A percentile compares a stretch with the other conserved stretches of the same genome.
These are phyloP conservation scores for Candida ortonii DNA, from an alignment of 805 yeast species.

Conservation along the genomic window DNA sequence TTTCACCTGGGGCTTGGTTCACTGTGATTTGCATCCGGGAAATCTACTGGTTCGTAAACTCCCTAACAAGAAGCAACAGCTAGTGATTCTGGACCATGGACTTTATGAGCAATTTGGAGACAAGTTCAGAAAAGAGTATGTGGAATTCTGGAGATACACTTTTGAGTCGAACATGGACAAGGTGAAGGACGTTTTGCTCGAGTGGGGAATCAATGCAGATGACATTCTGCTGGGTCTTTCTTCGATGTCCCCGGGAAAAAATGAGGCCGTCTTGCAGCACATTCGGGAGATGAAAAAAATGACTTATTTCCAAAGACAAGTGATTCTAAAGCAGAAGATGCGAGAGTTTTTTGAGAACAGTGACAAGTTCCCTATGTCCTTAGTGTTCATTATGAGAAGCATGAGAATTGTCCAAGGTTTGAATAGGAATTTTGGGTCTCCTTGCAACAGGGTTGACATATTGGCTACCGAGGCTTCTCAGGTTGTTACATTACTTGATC, in stretches of 20 bases:
- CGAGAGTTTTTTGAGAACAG: slow-evolving; percentile 57
- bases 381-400: slow-evolving; percentile 64
- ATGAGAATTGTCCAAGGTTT: slow-evolving; percentile 74
- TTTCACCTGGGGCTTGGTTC: slow-evolving; percentile 65
- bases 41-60: slow-evolving; percentile 55
- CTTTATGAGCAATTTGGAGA: slow-evolving; percentile 55
- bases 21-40: slow-evolving; percentile 83
- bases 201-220: slow-evolving; percentile 70
- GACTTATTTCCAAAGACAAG: slow-evolving; percentile 41
- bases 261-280: slow-evolving; percentile 20
- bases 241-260: slow-evolving; percentile 42
- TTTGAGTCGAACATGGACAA: slow-evolving; percentile 50
- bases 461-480: slow-evolving; percentile 54
- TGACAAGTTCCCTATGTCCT: slow-evolving; percentile 61
- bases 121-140: slow-evolving; percentile 53
- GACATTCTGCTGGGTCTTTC: slow-evolving; percentile 60
- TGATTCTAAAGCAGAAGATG: slow-evolving; percentile 45
- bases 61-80: slow-evolving; percentile 41
- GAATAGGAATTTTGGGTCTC: slow-evolving; percentile 64
- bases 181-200: slow-evolving; percentile 44
- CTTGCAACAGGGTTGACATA: slow-evolving; percentile 67
- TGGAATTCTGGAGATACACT: slow-evolving; percentile 60
- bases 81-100: slow-evolving; percentile 76
- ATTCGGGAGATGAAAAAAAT: slow-evolving; percentile 28
- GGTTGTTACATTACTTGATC: slow-evolving; percentile 18